Evolutionary conservation across 176 grass and related monocot genomes (phyloP).

Genomic region (Eragrostis nindensis): DNA sequence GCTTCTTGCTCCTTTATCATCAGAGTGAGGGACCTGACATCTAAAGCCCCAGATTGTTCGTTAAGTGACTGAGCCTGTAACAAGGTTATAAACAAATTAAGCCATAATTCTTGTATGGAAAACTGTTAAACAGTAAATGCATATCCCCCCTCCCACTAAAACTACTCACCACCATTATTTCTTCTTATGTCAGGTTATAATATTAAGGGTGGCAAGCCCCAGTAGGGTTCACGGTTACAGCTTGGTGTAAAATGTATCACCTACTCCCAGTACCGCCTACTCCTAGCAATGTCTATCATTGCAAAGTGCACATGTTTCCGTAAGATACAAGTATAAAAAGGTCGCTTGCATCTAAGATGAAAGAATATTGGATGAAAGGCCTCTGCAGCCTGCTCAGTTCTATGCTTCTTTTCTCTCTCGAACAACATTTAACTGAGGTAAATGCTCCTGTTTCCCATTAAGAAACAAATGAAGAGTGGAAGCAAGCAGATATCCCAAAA

Average conservation of each 20-base stretch:
- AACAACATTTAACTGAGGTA: not conserved
- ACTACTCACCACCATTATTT: too few relatives aligned
- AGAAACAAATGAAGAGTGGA: too few relatives aligned
- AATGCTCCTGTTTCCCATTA: not conserved
- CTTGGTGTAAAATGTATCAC: constrained; percentile 14
- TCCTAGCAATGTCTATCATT: not conserved
- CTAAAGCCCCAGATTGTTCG: constrained; percentile 75
- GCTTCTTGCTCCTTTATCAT: constrained; percentile 81
- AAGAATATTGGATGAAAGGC: not conserved
- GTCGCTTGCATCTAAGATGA: constrained; percentile 1
- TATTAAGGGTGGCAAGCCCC: not conserved
- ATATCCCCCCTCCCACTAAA: not conserved
- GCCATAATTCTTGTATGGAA: constrained; percentile 11
- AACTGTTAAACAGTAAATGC: constrained; percentile 11
- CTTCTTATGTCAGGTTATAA: too few relatives aligned
- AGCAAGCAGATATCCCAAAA: not conserved
- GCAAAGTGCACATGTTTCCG: not conserved
- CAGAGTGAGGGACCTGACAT: constrained; percentile 60
- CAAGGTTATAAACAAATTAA: constrained; percentile 45
- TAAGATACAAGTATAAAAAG: not conserved
- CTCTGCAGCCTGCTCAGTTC: not conserved
- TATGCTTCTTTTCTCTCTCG: not conserved
- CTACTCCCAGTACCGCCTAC: not conserved
- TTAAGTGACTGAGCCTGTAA: constrained; percentile 69
- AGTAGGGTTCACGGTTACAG: constrained; percentile 15